phyloP scores from a whole-genome alignment of 2,329 filamentous ascomycete genomes.

The Penicillium corylophilum region DNA sequence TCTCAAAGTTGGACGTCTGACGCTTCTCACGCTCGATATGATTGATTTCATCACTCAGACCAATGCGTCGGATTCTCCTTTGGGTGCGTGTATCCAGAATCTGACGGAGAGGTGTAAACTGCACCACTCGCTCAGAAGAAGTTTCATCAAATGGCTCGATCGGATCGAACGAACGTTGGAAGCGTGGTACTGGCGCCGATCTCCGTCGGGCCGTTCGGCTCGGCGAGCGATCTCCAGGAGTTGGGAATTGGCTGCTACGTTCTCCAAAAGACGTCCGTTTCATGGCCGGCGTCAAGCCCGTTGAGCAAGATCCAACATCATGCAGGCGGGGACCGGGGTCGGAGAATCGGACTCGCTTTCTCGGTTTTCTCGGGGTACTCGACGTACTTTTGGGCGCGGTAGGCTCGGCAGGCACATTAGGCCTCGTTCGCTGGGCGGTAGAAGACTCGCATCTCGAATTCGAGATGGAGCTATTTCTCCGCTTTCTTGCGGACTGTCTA shows the following conservation, averaged over 20 bases:
- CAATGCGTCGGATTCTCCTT: slow-evolving; percentile 45
- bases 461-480: slow-evolving; percentile 24
- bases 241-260: slow-evolving; percentile 16
- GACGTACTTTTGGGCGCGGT: neutral
- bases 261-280: slow-evolving; percentile 39
- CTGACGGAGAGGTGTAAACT: slow-evolving; percentile 48
- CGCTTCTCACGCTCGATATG: slow-evolving; percentile 43
- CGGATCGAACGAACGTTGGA: slow-evolving; percentile 22
- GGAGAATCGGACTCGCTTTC: slow-evolving; percentile 49
- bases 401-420: slow-evolving; percentile 2
- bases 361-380: slow-evolving; percentile 33
- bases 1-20: slow-evolving; percentile 25
- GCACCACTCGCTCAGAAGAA: slow-evolving; percentile 34
- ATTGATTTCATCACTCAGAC: slow-evolving; percentile 50
- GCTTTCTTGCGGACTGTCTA: slow-evolving; percentile 27
- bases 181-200: slow-evolving; percentile 34
- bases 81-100: slow-evolving; percentile 44
- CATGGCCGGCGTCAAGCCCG: slow-evolving; percentile 48
- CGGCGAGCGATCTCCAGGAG: slow-evolving; percentile 28
- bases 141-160: slow-evolving; percentile 18
- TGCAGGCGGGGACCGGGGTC: slow-evolving; percentile 38
- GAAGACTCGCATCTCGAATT: slow-evolving; percentile 14
- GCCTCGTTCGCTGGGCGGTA: slow-evolving; percentile 19
- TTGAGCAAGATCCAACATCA: slow-evolving; percentile 27
- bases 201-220: slow-evolving; percentile 30